A percentile compares a stretch with the other conserved stretches of the same genome.
These are phyloP conservation scores for Taiozyma sp. DNA, from an alignment of 1,139 yeast species.

Conservation along the genomic window DNA sequence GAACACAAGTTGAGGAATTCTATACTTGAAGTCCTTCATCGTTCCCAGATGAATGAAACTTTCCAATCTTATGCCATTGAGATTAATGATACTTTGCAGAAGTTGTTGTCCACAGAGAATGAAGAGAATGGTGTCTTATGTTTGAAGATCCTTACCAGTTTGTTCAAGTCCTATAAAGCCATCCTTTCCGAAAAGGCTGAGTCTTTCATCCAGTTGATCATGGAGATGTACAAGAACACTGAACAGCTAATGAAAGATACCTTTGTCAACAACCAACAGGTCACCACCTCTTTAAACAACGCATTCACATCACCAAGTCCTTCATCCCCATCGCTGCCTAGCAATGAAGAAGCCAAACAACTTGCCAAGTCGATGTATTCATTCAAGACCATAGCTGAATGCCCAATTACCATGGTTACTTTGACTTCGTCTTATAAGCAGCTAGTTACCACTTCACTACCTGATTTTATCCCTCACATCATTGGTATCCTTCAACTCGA, in stretches of 20 bases:
- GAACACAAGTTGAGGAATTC: conserved; percentile 76
- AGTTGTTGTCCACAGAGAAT: conserved; percentile 67
- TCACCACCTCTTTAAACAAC: conserved; percentile 21
- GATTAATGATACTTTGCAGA: conserved; percentile 58
- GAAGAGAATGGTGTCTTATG: conserved; percentile 95
- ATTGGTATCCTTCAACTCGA: conserved; percentile 71
- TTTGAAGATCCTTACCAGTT: conserved; percentile 83
- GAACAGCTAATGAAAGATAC: conserved; percentile 68
- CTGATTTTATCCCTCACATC: conserved; percentile 77
- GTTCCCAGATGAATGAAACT: conserved; percentile 80
- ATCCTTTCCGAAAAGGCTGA: conserved; percentile 68
- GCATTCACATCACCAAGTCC: conserved; percentile 35
- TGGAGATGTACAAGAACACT: conserved; percentile 75
- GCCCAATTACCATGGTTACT: conserved; percentile 95
- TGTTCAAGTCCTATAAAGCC: conserved; percentile 81
- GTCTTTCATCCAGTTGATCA: conserved; percentile 74
- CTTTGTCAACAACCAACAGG: conserved; percentile 34
- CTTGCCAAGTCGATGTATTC: conserved; percentile 57
- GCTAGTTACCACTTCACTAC: conserved; percentile 66
- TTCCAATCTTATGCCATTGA: conserved; percentile 67
- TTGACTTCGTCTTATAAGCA: conserved; percentile 83
- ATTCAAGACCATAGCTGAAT: conserved; percentile 90
- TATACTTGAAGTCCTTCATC: conserved; percentile 73
- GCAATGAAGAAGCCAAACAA: conserved; percentile 25
- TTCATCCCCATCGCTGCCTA: conserved; percentile 38